A percentile compares a stretch with the other conserved stretches of the same genome.
phyloP scores from a whole-genome alignment of 2,329 filamentous ascomycete species.

The Xylaria arbuscula region DNA sequence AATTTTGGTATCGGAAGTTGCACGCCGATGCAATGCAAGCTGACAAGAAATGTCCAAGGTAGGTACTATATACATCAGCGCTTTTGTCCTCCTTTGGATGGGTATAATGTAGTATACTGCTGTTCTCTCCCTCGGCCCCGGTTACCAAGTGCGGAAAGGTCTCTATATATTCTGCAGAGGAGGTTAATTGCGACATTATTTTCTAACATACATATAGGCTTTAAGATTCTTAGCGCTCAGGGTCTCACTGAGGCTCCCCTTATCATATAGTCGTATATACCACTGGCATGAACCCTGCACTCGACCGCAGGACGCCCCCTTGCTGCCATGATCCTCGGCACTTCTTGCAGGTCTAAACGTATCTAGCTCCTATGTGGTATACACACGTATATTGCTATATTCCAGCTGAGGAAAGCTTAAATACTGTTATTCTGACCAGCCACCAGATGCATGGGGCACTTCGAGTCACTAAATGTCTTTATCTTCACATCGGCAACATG shows the following conservation, averaged over 20 bases:
- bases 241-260: neutral
- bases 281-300: neutral
- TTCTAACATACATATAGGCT: conserved; percentile 3
- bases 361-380: neutral
- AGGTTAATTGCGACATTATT: neutral
- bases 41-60: neutral
- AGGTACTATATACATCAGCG: neutral
- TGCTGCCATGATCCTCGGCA: conserved; percentile 23
- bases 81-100: neutral
- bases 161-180: conserved; percentile 5
- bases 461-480: neutral
- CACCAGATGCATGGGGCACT: neutral
- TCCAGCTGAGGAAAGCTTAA: neutral
- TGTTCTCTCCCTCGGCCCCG: neutral
- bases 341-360: conserved; percentile 14
- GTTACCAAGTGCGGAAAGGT: conserved; percentile 4
- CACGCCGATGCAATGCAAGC: neutral
- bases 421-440: neutral
- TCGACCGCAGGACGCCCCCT: neutral
- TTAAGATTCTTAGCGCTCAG: neutral
- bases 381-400: neutral
- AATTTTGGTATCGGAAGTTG: conserved; percentile 7
- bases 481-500: no score
- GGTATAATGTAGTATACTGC: neutral
- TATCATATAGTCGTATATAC: neutral